Conservation (phyloP, 768 basidiomycete genomes). For the Naganishia antarctica region DNA sequence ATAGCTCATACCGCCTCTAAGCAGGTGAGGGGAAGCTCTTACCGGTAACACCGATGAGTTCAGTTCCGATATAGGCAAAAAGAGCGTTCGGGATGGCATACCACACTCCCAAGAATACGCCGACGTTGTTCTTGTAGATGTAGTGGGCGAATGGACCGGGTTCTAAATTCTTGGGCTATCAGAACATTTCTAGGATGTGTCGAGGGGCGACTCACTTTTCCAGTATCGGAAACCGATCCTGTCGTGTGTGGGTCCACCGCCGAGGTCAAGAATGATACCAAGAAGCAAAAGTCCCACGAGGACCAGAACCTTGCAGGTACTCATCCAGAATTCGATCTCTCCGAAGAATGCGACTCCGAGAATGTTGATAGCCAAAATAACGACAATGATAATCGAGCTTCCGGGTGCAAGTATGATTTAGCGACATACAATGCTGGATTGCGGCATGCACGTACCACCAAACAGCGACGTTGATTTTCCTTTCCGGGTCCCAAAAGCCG, state of each 20-base stretch:
- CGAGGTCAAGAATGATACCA: constrained; percentile 43
- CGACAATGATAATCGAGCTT: constrained; percentile 36
- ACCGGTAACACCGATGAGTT: constrained; percentile 33
- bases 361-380: constrained; percentile 35
- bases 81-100: constrained; percentile 25
- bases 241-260: constrained; percentile 33
- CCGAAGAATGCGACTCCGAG: constrained; percentile 39
- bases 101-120: constrained; percentile 12
- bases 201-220: constrained; percentile 22
- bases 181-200: too few relatives aligned
- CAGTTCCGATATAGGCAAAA: constrained; percentile 37
- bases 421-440: background rate
- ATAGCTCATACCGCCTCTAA: too few relatives aligned
- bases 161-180: too few relatives aligned
- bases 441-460: constrained; percentile 20
- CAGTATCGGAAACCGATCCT: constrained; percentile 34
- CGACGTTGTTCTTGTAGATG: constrained; percentile 35
- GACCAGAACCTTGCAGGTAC: constrained; percentile 21
- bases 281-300: constrained; percentile 48
- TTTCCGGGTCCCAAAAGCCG: constrained; percentile 19
- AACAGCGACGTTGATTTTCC: constrained; percentile 25
- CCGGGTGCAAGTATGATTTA: too few relatives aligned
- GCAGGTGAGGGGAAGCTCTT: background rate
- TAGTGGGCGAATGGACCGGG: constrained; percentile 42
- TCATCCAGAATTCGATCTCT: constrained; percentile 43